A percentile compares a stretch with the other conserved stretches of the same genome.
These are phyloP conservation scores for Candolleomyces aberdarensis DNA, from an alignment of 768 basidiomycete species.

Conservation along the genomic window DNA sequence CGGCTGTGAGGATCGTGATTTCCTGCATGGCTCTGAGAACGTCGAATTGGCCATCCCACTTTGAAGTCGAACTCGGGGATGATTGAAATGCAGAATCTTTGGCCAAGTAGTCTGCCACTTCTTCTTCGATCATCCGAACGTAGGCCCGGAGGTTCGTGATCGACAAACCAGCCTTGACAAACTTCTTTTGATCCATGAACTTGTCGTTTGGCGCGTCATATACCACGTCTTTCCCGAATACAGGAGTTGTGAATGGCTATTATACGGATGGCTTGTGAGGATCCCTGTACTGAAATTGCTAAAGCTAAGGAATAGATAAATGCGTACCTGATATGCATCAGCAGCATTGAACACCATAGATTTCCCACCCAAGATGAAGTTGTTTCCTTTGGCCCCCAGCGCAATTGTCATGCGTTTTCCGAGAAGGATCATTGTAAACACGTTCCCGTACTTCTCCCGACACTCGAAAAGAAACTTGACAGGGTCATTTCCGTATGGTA, in stretches of 20 bases:
- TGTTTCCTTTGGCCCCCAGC: constrained; percentile 90
- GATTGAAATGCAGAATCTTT: constrained; percentile 26
- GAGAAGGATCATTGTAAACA: constrained; percentile 93
- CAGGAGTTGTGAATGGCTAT: constrained; percentile 88
- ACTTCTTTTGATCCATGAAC: constrained; percentile 99
- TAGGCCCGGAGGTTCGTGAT: constrained; percentile 89
- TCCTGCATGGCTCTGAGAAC: constrained; percentile 71
- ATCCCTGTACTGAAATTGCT: not conserved
- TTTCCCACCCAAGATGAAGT: constrained; percentile 93
- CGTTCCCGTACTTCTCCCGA: constrained; percentile 89
- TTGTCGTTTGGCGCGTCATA: constrained; percentile 96
- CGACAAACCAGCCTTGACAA: constrained; percentile 94
- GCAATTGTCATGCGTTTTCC: constrained; percentile 91
- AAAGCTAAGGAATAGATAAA: constrained; percentile 10
- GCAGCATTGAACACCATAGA: constrained; percentile 90
- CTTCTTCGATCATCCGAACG: constrained; percentile 73
- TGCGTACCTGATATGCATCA: constrained; percentile 81
- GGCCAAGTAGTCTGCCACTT: constrained; percentile 67
- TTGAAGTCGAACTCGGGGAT: constrained; percentile 42
- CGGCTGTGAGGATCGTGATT: constrained; percentile 93
- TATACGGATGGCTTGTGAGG: not conserved
- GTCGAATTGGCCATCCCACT: constrained; percentile 54
- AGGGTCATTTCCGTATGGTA: constrained; percentile 89
- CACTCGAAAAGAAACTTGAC: constrained; percentile 80
- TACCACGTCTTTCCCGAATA: constrained; percentile 97